Evolutionary conservation across 2,329 filamentous ascomycete species (phyloP).

Genomic region (Colletotrichum tanaceti): DNA sequence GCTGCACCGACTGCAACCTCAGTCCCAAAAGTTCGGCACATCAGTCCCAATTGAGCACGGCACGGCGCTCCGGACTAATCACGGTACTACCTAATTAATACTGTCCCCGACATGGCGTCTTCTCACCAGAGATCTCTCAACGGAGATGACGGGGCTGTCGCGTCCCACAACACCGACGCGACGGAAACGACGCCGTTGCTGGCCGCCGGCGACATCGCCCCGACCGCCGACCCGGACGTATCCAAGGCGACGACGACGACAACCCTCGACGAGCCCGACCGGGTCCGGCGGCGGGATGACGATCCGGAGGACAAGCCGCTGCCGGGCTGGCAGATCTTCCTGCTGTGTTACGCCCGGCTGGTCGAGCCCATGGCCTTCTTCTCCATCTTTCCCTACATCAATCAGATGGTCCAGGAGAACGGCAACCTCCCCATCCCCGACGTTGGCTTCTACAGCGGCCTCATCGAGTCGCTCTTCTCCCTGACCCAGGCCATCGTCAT

Average conservation of each 20-base stretch:
- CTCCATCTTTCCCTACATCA: slow-evolving; percentile 84
- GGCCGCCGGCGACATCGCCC: slow-evolving; percentile 19
- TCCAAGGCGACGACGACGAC: slow-evolving; percentile 29
- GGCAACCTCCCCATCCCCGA: slow-evolving; percentile 71
- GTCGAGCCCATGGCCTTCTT: slow-evolving; percentile 87
- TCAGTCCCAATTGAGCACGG: neutral
- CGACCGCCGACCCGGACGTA: slow-evolving; percentile 29
- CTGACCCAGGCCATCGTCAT: slow-evolving; percentile 82
- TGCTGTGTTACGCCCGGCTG: slow-evolving; percentile 79
- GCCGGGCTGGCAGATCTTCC: slow-evolving; percentile 67
- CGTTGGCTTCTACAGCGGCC: slow-evolving; percentile 82
- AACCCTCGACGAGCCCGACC: slow-evolving; percentile 17
- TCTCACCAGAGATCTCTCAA: neutral
- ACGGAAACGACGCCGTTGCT: slow-evolving; percentile 31
- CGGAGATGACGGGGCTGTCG: neutral
- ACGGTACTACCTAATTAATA: no score
- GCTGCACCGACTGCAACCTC: neutral
- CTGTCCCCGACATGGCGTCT: slow-evolving; percentile 29
- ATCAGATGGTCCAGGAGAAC: slow-evolving; percentile 77
- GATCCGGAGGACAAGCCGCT: slow-evolving; percentile 20
- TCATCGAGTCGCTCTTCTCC: slow-evolving; percentile 81
- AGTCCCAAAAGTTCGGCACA: neutral
- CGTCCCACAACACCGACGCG: slow-evolving; percentile 6
- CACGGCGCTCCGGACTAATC: no score
- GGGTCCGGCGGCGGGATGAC: no score